Evolutionary conservation across 495 filamentous ascomycete species (phyloP), one percentile per base, ranked within the genome.

Genomic region (Copromyces sp.): DNA sequence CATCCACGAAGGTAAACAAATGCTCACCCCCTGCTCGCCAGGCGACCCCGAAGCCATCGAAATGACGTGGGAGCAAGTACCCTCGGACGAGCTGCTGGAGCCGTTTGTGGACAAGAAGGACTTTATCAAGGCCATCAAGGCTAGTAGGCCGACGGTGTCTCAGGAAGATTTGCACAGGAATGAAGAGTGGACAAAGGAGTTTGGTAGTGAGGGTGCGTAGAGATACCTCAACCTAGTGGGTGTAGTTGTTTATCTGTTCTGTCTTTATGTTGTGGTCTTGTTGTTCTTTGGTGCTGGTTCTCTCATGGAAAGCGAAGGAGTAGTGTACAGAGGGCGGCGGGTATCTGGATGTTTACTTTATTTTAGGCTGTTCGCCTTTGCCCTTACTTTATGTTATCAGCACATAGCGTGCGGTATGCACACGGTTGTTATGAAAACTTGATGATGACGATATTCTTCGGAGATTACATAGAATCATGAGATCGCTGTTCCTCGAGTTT

Each of bases 171-270:
- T 98, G 41, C 85, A 87, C 74, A 86, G 88, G 74, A 98, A 95
- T 81, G 85, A 92, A 74, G 94, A 98, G 61, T 99, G 95, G 95
- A 99, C 95, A 3, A 84, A 90, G 76, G 95, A 98, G 82, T 99
- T 98, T 83, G 95, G 95, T 71, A 98, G 94, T 79, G 95, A 99
- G 79, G 95, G 95, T 47, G 85, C 86, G 71, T 84, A 75, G 53
- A 61, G 2, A 0, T 45, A n/a, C 17, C 17, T 8, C 42, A 6
- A 14, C 16, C 12, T 41, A n/a, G 17, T 5, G n/a, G 17, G 44
- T 20, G 44, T 11, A 47, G 20, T 20, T 9, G 44, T 45, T 20
- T 20, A 20, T n/a, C 8, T 45, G 42, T n/a, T 45, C 6, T 20
- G 17, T 6, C 14, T 65, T 65, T 0, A 9, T 12, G 11, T 7